These are phyloP conservation scores for Pterula multifida DNA, from an alignment of 1,284 basidiomycete genomes.

Conservation along the genomic window DNA sequence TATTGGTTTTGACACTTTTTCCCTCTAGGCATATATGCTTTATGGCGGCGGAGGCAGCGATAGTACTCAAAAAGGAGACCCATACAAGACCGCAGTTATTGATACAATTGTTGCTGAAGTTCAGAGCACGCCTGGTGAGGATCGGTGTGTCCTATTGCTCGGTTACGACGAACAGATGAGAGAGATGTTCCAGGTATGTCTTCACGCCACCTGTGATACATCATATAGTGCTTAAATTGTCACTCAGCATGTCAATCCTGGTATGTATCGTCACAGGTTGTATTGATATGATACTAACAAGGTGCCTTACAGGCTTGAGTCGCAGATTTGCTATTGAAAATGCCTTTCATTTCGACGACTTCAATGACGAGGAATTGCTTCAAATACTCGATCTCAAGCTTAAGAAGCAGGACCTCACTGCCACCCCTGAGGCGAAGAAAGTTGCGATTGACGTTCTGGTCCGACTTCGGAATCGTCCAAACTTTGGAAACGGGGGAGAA, in stretches of 20 bases:
- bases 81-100: constrained; percentile 53
- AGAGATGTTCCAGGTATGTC: constrained; percentile 60
- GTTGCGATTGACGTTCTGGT: constrained; percentile 41
- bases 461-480: constrained; percentile 41
- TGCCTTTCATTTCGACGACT: constrained; percentile 58
- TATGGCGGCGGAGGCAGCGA: constrained; percentile 27
- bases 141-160: constrained; percentile 51
- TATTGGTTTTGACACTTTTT: not conserved
- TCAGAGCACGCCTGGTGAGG: constrained; percentile 54
- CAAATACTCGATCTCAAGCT: constrained; percentile 44
- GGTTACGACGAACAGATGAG: constrained; percentile 54
- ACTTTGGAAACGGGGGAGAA: constrained; percentile 58
- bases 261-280: constrained; percentile 29
- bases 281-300: not conserved
- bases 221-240: too few relatives aligned
- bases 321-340: constrained; percentile 54
- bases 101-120: constrained; percentile 65
- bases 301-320: constrained; percentile 7
- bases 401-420: constrained; percentile 39
- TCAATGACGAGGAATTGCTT: constrained; percentile 36
- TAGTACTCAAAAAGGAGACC: constrained; percentile 22
- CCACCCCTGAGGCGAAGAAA: constrained; percentile 40
- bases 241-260: constrained; percentile 66
- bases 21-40: constrained; percentile 50
- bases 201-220: too few relatives aligned